A percentile compares a stretch with the other conserved stretches of the same genome.
Evolutionary conservation across 2,329 filamentous ascomycete species (phyloP).

Genomic region (Colletotrichum camelliae): DNA sequence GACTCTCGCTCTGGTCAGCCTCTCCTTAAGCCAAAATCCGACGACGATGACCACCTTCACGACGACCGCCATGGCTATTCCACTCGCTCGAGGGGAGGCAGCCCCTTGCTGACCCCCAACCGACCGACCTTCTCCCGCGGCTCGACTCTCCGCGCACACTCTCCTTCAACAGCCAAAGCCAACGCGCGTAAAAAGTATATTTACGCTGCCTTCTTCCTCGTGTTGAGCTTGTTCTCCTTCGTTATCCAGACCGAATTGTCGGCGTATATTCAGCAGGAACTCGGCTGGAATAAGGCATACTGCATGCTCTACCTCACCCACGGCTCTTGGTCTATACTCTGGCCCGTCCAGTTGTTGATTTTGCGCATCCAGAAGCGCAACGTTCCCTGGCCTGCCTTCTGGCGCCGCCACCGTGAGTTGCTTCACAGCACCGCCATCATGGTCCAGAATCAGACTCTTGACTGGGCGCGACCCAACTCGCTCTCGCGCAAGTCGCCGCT

Average conservation of each 20-base stretch:
- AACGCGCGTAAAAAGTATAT: constrained; percentile 82
- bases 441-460: constrained; percentile 81
- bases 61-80: constrained; percentile 26
- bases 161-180: constrained; percentile 41
- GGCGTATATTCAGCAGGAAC: constrained; percentile 89
- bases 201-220: constrained; percentile 83
- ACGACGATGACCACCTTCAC: constrained; percentile 32
- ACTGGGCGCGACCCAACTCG: constrained; percentile 55
- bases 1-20: constrained; percentile 51
- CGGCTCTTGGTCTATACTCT: constrained; percentile 89
- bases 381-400: constrained; percentile 83
- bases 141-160: constrained; percentile 80
- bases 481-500: constrained; percentile 45
- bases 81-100: constrained; percentile 15
- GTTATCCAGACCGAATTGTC: constrained; percentile 95
- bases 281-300: constrained; percentile 98
- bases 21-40: constrained; percentile 40
- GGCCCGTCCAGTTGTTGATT: constrained; percentile 82
- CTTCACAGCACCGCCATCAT: constrained; percentile 71
- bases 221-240: constrained; percentile 85
- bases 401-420: constrained; percentile 66
- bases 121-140: constrained; percentile 46
- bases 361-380: constrained; percentile 80
- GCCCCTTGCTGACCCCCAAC: constrained; percentile 19
- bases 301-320: constrained; percentile 99